A percentile compares a stretch with the other conserved stretches of the same genome.
phyloP scores from a whole-genome alignment of 257 asterid genomes.

The Solanum acaule region DNA sequence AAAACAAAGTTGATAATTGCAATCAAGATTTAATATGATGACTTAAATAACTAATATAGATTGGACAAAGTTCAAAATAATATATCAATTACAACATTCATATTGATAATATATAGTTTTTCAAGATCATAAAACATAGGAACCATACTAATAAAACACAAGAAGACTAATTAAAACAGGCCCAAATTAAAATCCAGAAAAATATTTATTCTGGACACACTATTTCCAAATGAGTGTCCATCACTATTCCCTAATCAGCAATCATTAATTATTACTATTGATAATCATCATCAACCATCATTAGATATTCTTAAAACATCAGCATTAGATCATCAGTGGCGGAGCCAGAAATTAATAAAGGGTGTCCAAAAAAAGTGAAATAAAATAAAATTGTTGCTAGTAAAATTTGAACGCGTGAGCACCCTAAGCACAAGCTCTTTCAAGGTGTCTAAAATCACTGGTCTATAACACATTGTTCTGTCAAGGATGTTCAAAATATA shows the following conservation, averaged over 20 bases:
- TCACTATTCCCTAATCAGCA: background rate
- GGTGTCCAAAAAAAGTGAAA: no score
- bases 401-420: no score
- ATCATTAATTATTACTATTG: background rate
- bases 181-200: conserved; percentile 66
- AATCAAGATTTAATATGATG: background rate
- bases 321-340: no score
- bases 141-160: conserved; percentile 55
- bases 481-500: no score
- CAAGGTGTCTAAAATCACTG: no score
- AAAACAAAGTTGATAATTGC: background rate
- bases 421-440: no score
- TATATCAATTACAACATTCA: background rate
- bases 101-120: background rate
- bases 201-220: conserved; percentile 53
- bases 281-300: background rate
- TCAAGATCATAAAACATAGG: conserved; percentile 61
- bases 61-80: background rate
- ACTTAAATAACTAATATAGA: background rate
- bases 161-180: conserved; percentile 56
- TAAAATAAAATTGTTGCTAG: no score
- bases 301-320: background rate
- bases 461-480: no score
- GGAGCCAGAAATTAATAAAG: no score
- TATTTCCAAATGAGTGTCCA: background rate